Percentiles rank a stretch among this genome's conserved stretches.
phyloP scores from a whole-genome alignment of 1,284 basidiomycete species.

The Schizopora paradoxa region DNA sequence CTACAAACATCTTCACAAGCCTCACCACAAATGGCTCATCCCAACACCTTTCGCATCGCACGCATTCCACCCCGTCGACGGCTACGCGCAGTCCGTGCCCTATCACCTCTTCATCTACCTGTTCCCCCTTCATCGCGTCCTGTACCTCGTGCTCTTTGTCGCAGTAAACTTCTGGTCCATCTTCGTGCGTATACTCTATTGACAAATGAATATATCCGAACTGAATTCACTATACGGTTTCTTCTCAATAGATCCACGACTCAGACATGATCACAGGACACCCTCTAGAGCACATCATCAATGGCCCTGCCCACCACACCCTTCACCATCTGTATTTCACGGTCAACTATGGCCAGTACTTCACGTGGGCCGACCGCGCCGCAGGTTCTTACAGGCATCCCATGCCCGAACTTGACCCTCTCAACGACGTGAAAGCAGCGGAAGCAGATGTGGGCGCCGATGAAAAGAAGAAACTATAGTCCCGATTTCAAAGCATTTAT shows the following conservation, averaged over 20 bases:
- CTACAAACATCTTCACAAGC: slow-evolving; percentile 93
- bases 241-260: slow-evolving; percentile 82
- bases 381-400: slow-evolving; percentile 89
- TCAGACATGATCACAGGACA: slow-evolving; percentile 99
- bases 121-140: slow-evolving; percentile 83
- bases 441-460: slow-evolving; percentile 1
- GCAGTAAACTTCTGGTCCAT: slow-evolving; percentile 92
- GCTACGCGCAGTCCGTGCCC: slow-evolving; percentile 89
- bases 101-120: slow-evolving; percentile 93
- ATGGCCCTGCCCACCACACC: slow-evolving; percentile 97
- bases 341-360: slow-evolving; percentile 97
- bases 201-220: slow-evolving; percentile 9
- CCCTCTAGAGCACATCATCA: slow-evolving; percentile 86
- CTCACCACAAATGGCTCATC: slow-evolving; percentile 98
- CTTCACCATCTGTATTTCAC: slow-evolving; percentile 96
- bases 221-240: not conserved
- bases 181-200: slow-evolving; percentile 47
- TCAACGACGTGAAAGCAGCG: slow-evolving; percentile 55
- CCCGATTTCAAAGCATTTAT: too few species aligned
- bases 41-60: slow-evolving; percentile 96
- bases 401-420: slow-evolving; percentile 76
- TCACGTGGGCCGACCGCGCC: slow-evolving; percentile 88
- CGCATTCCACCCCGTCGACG: slow-evolving; percentile 96
- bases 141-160: slow-evolving; percentile 82
- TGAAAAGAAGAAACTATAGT: slow-evolving; percentile 11